Base-by-base conservation (phyloP, 129 eudicot species). In the Gnaphalium uliginosum region DNA sequence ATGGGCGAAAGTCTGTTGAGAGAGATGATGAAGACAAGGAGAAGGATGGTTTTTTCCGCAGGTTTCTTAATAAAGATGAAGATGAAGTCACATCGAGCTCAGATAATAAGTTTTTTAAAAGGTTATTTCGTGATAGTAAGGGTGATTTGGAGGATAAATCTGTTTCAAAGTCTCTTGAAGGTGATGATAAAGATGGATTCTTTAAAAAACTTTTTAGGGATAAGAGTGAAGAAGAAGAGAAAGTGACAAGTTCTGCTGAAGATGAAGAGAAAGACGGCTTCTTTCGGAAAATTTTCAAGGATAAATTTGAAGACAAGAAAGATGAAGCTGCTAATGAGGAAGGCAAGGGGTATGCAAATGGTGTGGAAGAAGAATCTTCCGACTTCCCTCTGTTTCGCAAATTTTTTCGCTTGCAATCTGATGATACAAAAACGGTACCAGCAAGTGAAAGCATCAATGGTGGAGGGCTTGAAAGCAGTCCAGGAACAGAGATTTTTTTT, bases 261-360 rank as follows among this genome's bases (percentile, higher is more conserved):
- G n/a, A n/a, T n/a, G n/a, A n/a, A n/a, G 98, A 89, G 37, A 93
- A 88, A 76, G 96, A 93, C 56, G 98, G 98, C 15, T 93, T 90
- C 78, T 86, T 93, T 72, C 82, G 88, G 39, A 90, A 90, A 74
- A 23, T 90, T 21, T 90, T 90, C 48, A 93, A 88, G 74, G 98
- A 93, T 23, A 88, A 87, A 75, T 65, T 35, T 82, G 98, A 90
- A 64, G 99, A 91, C 75, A 90, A 89, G 79, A 90, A 89, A 79
- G 94, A 88, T 37, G 83, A 60, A 57, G 72, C 64, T 56, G 86
- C 71, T 41, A 73, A 76, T 57, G 93, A 89, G 54, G 90, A 88
- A 74, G 77, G 81, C 56, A 87, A 87, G 56, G 88, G 87, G 78
- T 77, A 79, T 80, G 85, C 85, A 65, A 87, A 88, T 75, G 90